phyloP scores from a whole-genome alignment of 305 asterid species.

The Lippia alba region DNA sequence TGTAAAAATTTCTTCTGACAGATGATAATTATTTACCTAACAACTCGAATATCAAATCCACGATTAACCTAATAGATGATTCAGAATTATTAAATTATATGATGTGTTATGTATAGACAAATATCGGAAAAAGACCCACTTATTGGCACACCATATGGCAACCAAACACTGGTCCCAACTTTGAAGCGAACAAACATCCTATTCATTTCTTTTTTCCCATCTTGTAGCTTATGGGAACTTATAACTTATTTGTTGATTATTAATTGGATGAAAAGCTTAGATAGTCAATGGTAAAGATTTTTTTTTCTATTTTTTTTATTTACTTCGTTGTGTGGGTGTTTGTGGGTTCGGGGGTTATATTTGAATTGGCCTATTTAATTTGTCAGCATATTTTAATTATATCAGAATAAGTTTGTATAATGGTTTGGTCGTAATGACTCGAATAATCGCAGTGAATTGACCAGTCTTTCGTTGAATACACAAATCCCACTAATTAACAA shows the following conservation, averaged over 20 bases:
- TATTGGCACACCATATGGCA: constrained; percentile 13
- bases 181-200: neutral
- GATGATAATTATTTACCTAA: no score
- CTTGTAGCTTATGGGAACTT: neutral
- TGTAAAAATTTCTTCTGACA: no score
- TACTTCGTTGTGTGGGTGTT: neutral
- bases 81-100: no score
- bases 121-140: constrained; percentile 30
- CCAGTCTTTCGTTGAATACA: no score
- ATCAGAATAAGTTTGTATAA: no score
- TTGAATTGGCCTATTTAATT: neutral
- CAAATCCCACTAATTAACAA: no score
- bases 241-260: neutral
- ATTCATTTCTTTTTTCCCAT: neutral
- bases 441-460: no score
- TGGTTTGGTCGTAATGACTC: no score
- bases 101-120: no score
- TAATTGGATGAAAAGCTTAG: constrained; percentile 12
- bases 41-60: no score
- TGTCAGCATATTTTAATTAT: no score
- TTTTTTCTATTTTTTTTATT: neutral
- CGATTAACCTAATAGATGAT: no score
- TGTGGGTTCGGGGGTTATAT: neutral
- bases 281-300: constrained; percentile 15
- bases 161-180: constrained; percentile 5